Percentiles rank a stretch among this genome's conserved stretches.
phyloP scores from a whole-genome alignment of 352 stramenopile genomes.

The Phytophthora melonis region DNA sequence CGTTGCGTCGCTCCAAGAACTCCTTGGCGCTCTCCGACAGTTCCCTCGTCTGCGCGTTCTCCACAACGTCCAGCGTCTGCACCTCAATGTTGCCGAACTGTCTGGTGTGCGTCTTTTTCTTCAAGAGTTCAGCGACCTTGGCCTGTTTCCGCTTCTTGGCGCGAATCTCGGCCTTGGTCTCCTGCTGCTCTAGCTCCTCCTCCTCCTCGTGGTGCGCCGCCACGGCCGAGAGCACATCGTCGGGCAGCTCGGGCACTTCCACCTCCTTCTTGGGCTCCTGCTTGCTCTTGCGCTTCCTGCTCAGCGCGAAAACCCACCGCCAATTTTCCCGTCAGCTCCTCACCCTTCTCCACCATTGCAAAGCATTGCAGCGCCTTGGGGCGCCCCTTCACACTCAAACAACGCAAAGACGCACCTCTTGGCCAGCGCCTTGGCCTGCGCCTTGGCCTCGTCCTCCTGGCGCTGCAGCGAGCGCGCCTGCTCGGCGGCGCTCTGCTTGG shows the following conservation, averaged over 20 bases:
- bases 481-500: constrained; percentile 72
- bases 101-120: constrained; percentile 72
- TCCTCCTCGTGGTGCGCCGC: constrained; percentile 76
- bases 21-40: constrained; percentile 54
- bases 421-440: constrained; percentile 41
- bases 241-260: constrained; percentile 57
- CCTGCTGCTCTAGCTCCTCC: constrained; percentile 47
- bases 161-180: constrained; percentile 35
- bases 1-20: constrained; percentile 63
- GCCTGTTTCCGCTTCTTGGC: constrained; percentile 38
- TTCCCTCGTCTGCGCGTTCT: constrained; percentile 49
- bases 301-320: constrained; percentile 12
- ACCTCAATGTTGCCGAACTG: constrained; percentile 82
- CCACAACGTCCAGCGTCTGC: constrained; percentile 67
- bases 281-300: constrained; percentile 65
- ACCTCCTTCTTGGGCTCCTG: constrained; percentile 23
- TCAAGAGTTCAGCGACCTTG: constrained; percentile 36
- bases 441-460: constrained; percentile 60
- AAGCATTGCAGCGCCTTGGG: not conserved
- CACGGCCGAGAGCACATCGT: constrained; percentile 72
- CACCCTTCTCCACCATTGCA: constrained; percentile 6
- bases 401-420: constrained; percentile 52
- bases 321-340: constrained; percentile 5
- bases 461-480: constrained; percentile 57
- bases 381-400: not conserved